A percentile compares a stretch with the other conserved stretches of the same genome.
phyloP scores from a whole-genome alignment of 192 early-diverging fungal species.

The Coemansia sp. region DNA sequence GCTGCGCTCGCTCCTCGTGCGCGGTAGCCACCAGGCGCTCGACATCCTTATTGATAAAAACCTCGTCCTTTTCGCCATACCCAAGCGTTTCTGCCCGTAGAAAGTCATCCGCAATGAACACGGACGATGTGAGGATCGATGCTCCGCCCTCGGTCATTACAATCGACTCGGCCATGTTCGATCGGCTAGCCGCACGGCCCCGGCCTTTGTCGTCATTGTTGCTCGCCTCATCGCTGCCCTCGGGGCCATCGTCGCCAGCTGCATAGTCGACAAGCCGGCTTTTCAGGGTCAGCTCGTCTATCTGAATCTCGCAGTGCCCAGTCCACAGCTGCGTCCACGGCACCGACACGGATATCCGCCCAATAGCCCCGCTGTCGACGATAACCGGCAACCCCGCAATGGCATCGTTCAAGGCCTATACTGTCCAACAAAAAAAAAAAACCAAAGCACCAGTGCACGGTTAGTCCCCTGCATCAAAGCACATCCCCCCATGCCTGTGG shows the following conservation, averaged over 20 bases:
- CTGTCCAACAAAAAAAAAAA: neutral
- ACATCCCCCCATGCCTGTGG: no score
- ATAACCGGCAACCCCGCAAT: slow-evolving; percentile 61
- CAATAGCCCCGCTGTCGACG: slow-evolving; percentile 64
- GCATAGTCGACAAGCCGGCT: slow-evolving; percentile 16
- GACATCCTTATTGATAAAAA: slow-evolving; percentile 48
- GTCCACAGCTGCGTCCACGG: slow-evolving; percentile 84
- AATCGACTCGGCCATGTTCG: slow-evolving; percentile 34
- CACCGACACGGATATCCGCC: slow-evolving; percentile 60
- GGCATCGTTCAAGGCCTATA: slow-evolving; percentile 70
- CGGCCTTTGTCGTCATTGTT: slow-evolving; percentile 8
- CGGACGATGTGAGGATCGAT: slow-evolving; percentile 69
- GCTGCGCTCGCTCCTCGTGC: slow-evolving; percentile 40
- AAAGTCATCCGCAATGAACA: slow-evolving; percentile 87
- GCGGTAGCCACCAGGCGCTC: slow-evolving; percentile 45
- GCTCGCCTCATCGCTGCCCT: slow-evolving; percentile 6
- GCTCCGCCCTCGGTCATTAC: slow-evolving; percentile 54
- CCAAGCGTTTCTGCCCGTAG: slow-evolving; percentile 58
- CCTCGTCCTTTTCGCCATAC: slow-evolving; percentile 58
- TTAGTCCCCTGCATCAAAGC: slow-evolving; percentile 3
- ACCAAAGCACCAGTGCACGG: neutral
- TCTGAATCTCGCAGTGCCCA: slow-evolving; percentile 67
- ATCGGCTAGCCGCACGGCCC: neutral
- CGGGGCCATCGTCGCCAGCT: slow-evolving; percentile 1
- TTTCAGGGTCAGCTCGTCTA: slow-evolving; percentile 61